These are phyloP conservation scores for Cryptosporidium parvum DNA, from an alignment of 169 alveolate genomes.

Conservation along the genomic window DNA sequence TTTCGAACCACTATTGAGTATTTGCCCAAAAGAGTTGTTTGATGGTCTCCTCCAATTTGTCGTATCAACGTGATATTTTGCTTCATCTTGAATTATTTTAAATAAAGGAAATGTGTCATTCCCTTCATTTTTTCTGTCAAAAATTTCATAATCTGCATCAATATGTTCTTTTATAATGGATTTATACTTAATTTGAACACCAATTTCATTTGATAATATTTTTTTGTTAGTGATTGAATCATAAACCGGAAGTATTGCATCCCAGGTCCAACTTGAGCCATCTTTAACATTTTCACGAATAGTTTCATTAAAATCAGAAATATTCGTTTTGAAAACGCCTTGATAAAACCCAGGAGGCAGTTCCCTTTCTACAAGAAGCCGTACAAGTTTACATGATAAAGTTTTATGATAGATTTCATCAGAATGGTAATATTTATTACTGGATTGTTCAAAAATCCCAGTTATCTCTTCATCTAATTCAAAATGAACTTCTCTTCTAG, in stretches of 20 bases:
- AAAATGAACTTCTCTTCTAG: slow-evolving; percentile 9
- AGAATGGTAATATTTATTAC: not conserved
- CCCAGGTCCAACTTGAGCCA: slow-evolving; percentile 47
- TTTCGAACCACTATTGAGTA: not conserved
- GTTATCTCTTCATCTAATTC: slow-evolving; percentile 46
- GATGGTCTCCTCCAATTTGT: slow-evolving; percentile 8
- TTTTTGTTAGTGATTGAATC: slow-evolving; percentile 21
- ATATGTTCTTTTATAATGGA: not conserved
- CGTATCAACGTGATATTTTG: not conserved
- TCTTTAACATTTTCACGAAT: not conserved
- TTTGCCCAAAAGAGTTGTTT: slow-evolving; percentile 16
- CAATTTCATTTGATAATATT: slow-evolving; percentile 20
- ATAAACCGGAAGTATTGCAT: slow-evolving; percentile 48
- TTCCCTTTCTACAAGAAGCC: not conserved
- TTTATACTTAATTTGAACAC: slow-evolving; percentile 14
- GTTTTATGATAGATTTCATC: slow-evolving; percentile 4
- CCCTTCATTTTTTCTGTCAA: not conserved
- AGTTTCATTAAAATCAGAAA: not conserved
- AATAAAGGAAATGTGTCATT: slow-evolving; percentile 11
- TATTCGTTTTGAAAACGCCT: slow-evolving; percentile 7
- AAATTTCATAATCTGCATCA: not conserved
- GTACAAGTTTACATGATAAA: slow-evolving; percentile 7
- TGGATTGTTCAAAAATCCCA: not conserved
- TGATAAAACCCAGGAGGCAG: slow-evolving; percentile 12
- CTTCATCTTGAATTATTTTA: not conserved